Percentiles rank a stretch among this genome's conserved stretches.
Evolutionary conservation across 805 yeast genomes (phyloP).

Genomic region (Pichia kluyveri): DNA sequence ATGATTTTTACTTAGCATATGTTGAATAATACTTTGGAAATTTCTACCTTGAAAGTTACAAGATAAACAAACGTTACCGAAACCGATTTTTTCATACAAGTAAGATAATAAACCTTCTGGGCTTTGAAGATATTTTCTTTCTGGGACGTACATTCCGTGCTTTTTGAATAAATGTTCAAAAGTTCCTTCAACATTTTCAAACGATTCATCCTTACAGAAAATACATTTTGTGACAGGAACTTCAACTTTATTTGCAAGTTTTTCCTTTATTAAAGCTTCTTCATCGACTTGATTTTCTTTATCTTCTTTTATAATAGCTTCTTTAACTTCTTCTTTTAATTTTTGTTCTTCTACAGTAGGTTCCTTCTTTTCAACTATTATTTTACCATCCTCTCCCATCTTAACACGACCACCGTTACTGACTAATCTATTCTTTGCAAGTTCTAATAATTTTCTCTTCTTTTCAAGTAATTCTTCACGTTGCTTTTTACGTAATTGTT

Average conservation of each 20-base stretch:
- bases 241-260: constrained; percentile 36
- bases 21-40: constrained; percentile 82
- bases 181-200: constrained; percentile 32
- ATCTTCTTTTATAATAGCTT: constrained; percentile 10
- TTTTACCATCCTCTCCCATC: constrained; percentile 20
- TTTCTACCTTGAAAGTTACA: constrained; percentile 82
- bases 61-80: constrained; percentile 74
- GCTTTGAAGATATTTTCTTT: constrained; percentile 58
- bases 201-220: constrained; percentile 32
- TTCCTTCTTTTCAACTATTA: constrained; percentile 10
- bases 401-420: constrained; percentile 21
- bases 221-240: constrained; percentile 42
- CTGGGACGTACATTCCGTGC: constrained; percentile 89
- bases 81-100: constrained; percentile 70
- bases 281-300: constrained; percentile 22
- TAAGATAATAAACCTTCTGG: constrained; percentile 64
- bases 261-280: constrained; percentile 36
- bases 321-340: constrained; percentile 13
- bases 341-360: constrained; percentile 13
- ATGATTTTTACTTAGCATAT: constrained; percentile 78
- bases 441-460: constrained; percentile 38
- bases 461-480: constrained; percentile 41
- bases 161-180: constrained; percentile 65
- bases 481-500: constrained; percentile 41
- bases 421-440: constrained; percentile 35